phyloP scores from a whole-genome alignment of 352 stramenopile genomes.

The Pythium rishiriense region DNA sequence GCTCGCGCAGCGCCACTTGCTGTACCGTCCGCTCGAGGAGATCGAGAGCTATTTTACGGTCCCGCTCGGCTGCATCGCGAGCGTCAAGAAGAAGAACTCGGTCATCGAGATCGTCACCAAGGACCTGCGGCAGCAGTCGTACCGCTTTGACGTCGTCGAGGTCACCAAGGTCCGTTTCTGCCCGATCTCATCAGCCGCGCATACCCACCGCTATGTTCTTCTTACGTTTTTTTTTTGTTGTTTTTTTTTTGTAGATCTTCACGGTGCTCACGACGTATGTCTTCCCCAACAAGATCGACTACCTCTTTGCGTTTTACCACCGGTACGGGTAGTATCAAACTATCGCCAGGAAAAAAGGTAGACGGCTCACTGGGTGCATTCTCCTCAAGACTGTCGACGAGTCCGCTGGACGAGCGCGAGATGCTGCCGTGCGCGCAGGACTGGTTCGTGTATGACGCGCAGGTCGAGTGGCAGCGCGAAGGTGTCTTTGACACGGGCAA shows the following conservation, averaged over 20 bases:
- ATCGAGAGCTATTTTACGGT: conserved; percentile 80
- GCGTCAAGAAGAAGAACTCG: conserved; percentile 80
- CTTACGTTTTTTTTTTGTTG: no score
- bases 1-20: conserved; percentile 49
- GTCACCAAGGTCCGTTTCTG: conserved; percentile 47
- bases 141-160: conserved; percentile 75
- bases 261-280: conserved; percentile 80
- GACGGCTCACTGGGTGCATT: neutral
- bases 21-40: conserved; percentile 57
- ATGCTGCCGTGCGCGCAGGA: conserved; percentile 55
- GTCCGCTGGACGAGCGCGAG: conserved; percentile 45
- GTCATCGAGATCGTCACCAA: conserved; percentile 81
- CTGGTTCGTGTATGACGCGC: conserved; percentile 68
- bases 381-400: conserved; percentile 41
- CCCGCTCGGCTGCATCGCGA: conserved; percentile 67
- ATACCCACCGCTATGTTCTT: no score
- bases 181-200: no score
- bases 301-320: conserved; percentile 86
- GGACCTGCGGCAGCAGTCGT: conserved; percentile 72
- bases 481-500: conserved; percentile 68
- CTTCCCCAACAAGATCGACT: conserved; percentile 83
- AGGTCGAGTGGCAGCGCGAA: conserved; percentile 71
- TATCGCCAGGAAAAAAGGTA: neutral
- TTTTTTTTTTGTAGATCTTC: conserved; percentile 50
- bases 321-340: conserved; percentile 33